Percentiles rank a stretch among this genome's conserved stretches.
phyloP scores from a whole-genome alignment of 192 early-diverging fungal genomes.

The Geosiphon pyriformis region DNA sequence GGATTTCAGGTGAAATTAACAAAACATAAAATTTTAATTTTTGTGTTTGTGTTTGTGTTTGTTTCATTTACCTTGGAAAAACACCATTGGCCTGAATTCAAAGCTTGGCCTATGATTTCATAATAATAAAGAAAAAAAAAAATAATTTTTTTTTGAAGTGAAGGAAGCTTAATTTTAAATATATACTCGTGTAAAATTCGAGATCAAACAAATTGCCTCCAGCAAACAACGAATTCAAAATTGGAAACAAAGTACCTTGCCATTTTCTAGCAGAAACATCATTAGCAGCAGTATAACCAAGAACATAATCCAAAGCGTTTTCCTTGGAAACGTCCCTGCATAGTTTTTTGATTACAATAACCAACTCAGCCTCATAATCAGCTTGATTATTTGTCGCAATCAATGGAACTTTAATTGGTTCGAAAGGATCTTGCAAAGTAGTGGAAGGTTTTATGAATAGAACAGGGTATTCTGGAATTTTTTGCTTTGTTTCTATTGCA shows the following conservation, averaged over 20 bases:
- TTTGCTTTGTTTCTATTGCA: constrained; percentile 47
- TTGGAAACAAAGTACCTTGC: constrained; percentile 43
- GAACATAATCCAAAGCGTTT: constrained; percentile 47
- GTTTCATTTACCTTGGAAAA: constrained; percentile 48
- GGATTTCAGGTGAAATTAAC: no score
- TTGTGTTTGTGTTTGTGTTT: no score
- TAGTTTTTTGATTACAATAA: constrained; percentile 52
- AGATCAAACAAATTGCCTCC: background rate
- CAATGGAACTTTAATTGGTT: constrained; percentile 40
- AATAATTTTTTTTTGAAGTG: background rate
- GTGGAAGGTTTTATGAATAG: constrained; percentile 52
- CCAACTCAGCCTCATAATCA: constrained; percentile 61
- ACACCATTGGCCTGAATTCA: constrained; percentile 49
- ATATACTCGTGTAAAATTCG: no score
- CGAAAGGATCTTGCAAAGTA: constrained; percentile 40
- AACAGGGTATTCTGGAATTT: constrained; percentile 45
- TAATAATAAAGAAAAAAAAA: background rate
- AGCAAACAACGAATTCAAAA: no score
- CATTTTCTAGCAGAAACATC: constrained; percentile 56
- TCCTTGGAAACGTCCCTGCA: constrained; percentile 46
- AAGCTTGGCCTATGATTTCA: constrained; percentile 4
- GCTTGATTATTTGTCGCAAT: constrained; percentile 46
- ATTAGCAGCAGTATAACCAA: constrained; percentile 54
- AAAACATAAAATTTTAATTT: no score
- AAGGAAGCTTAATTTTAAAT: background rate